phyloP scores from a whole-genome alignment of 495 filamentous ascomycete genomes.

The Daldinia bambusicola region DNA sequence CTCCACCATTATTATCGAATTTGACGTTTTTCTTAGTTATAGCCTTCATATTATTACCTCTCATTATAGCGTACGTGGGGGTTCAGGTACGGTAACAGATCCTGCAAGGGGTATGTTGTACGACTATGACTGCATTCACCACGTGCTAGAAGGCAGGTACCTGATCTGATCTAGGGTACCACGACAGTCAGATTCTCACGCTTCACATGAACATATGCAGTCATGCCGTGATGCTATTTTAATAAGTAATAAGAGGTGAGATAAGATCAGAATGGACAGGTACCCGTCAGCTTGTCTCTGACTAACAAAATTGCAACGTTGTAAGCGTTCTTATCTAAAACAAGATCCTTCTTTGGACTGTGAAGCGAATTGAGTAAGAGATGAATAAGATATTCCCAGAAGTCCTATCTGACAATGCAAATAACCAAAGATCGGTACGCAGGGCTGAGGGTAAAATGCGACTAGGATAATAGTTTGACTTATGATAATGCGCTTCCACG shows the following conservation, averaged over 20 bases:
- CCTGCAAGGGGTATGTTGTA: background rate
- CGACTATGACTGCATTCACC: slow-evolving; percentile 6
- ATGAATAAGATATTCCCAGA: too few species aligned
- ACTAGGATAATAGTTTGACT: too few species aligned
- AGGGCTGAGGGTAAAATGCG: too few species aligned
- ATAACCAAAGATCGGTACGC: too few species aligned
- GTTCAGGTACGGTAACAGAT: background rate
- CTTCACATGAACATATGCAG: slow-evolving; percentile 1
- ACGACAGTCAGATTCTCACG: too few species aligned
- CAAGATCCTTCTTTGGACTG: background rate
- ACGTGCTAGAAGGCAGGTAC: background rate
- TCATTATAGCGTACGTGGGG: background rate
- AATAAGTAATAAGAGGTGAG: background rate
- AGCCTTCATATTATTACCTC: background rate
- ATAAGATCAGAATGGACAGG: background rate
- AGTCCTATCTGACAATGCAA: too few species aligned
- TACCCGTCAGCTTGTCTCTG: background rate
- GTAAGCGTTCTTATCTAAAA: background rate
- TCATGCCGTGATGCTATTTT: background rate
- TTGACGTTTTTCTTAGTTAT: background rate
- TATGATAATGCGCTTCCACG: too few species aligned
- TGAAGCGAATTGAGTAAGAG: background rate
- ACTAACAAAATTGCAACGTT: background rate
- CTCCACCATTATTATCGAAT: background rate
- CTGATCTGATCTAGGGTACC: background rate